Evolutionary conservation across 345 rosid species (phyloP).

Genomic region (Orychophragmus violaceus): DNA sequence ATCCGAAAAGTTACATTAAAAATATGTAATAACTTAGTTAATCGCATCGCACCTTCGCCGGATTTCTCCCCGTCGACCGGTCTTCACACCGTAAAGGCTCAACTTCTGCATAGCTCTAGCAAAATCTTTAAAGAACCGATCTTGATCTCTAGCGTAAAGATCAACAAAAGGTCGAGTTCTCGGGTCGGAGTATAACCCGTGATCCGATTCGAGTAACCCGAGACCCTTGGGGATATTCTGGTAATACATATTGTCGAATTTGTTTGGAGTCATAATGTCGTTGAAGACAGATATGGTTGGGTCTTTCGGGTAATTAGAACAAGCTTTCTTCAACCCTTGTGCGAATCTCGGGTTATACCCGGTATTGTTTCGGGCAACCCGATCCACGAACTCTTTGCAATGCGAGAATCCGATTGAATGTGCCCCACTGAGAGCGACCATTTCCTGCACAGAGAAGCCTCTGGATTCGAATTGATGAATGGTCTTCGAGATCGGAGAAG

Average conservation of each 20-base stretch:
- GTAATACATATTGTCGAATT: constrained; percentile 77
- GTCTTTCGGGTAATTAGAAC: constrained; percentile 49
- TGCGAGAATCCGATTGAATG: constrained; percentile 94
- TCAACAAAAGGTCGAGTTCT: constrained; percentile 63
- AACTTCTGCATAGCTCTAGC: constrained; percentile 78
- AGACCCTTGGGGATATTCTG: constrained; percentile 76
- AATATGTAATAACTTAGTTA: constrained; percentile 33
- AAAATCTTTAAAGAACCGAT: constrained; percentile 60
- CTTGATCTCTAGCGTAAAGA: constrained; percentile 59
- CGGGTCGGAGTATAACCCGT: constrained; percentile 46
- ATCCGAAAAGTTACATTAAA: not conserved
- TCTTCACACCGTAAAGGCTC: constrained; percentile 58
- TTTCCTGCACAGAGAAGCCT: constrained; percentile 68
- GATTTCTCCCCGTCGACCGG: constrained; percentile 86
- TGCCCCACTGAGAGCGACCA: constrained; percentile 86
- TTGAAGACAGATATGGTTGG: constrained; percentile 80
- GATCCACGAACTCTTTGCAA: constrained; percentile 62
- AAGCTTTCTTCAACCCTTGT: constrained; percentile 52
- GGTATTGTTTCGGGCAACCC: constrained; percentile 37
- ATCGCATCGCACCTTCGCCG: constrained; percentile 85
- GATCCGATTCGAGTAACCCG: constrained; percentile 76
- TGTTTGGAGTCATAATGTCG: constrained; percentile 85
- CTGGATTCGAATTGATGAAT: constrained; percentile 46
- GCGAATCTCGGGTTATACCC: constrained; percentile 73
- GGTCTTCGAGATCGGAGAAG: constrained; percentile 45